phyloP scores from a whole-genome alignment of 164 flowering plant species.

The Kingdonia uniflora region DNA sequence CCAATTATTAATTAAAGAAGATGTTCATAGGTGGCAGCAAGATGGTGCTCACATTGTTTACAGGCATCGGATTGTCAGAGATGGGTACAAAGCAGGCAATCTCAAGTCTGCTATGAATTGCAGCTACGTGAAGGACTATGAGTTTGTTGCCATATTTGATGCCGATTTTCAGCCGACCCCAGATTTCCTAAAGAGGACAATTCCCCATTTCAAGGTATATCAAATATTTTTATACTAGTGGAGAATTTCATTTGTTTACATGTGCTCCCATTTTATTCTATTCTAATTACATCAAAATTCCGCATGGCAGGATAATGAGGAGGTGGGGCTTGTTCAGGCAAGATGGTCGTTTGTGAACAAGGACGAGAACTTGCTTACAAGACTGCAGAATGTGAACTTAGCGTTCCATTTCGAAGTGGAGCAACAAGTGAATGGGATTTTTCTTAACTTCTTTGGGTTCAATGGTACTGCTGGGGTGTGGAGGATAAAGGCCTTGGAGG shows the following conservation, averaged over 20 bases:
- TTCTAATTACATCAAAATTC: not conserved
- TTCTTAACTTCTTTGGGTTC: constrained; percentile 90
- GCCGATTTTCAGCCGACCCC: constrained; percentile 94
- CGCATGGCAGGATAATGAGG: constrained; percentile 64
- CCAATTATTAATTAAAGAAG: constrained; percentile 70
- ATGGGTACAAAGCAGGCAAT: constrained; percentile 97
- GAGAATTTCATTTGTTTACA: not conserved
- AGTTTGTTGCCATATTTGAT: constrained; percentile 88
- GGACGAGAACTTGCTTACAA: constrained; percentile 84
- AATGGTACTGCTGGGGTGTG: constrained; percentile 99
- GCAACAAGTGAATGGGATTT: constrained; percentile 95
- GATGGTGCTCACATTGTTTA: constrained; percentile 75
- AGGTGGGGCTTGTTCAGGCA: constrained; percentile 90
- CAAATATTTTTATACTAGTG: not conserved
- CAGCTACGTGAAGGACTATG: constrained; percentile 87
- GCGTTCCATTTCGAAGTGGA: constrained; percentile 95
- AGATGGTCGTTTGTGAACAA: constrained; percentile 99
- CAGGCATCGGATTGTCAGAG: constrained; percentile 73
- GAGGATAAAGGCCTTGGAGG: constrained; percentile 95
- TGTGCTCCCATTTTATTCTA: not conserved
- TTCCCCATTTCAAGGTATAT: constrained; percentile 81
- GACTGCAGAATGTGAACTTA: constrained; percentile 81
- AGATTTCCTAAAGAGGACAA: constrained; percentile 68
- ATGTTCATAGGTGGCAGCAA: constrained; percentile 81
- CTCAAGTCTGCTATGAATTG: constrained; percentile 95